Evolutionary conservation across 768 basidiomycete genomes (phyloP), one percentile per base, ranked within the genome.

Genomic region (Piloderma croceum): DNA sequence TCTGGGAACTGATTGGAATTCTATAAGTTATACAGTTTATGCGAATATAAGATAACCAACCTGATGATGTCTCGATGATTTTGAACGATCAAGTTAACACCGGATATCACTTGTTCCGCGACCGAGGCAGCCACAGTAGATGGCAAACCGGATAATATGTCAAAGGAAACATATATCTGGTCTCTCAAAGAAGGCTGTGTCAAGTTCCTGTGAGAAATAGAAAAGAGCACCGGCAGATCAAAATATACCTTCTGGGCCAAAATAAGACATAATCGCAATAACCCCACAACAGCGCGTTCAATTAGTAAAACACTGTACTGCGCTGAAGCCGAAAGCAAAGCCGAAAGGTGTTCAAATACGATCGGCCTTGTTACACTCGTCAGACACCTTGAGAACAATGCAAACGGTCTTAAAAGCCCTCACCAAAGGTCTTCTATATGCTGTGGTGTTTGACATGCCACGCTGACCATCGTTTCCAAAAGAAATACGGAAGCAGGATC

Each of bases 401-500:
- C 27, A 31, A 27, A 22, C 20, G 6, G 24, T 21, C 13, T 15
- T 38, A 21, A 41, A 31, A 41, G n/a, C 21, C 59, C 80, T 49
- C 49, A 88, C 94, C 96, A 99, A 31, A 90, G 74, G 33, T 98
- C 92, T 41, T 83, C 83, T 20, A 97, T 83, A 50, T 83, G 74
- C 44, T 81, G 75, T 6, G 82, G 75, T 2, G 83, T 77, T 43
- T 89, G 80, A 47, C 76, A 81, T 2, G 85, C 74, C 29, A 98
- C 79, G 60, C 90, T 94, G 48, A 90, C 81, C 84, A 97, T 94
- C 36, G 80, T 88, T 61, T 99, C 96, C 45, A 98, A 63, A 25
- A 98, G 78, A 64, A 97, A 94, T 1, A 96, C 83, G 6, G 92
- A 89, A 3, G 91, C 89, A 9, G 96, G 91, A 58, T 99, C 96